phyloP scores from a whole-genome alignment of 2,329 filamentous ascomycete genomes.

The Exophiala calicioides region DNA sequence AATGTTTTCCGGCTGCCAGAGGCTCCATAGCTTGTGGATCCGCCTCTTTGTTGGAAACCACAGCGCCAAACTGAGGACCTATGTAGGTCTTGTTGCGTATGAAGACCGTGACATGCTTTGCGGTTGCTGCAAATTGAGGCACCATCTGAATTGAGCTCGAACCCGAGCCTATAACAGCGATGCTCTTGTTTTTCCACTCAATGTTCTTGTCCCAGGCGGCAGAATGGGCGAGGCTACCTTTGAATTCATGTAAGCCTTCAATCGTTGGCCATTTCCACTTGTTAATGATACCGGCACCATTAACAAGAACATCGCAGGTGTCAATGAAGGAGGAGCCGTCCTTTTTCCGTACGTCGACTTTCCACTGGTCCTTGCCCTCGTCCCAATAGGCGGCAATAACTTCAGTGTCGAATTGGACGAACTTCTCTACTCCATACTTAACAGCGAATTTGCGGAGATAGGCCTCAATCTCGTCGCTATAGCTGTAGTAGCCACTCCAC shows the following conservation, averaged over 20 bases:
- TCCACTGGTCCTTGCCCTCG: conserved; percentile 8
- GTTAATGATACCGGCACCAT: no score
- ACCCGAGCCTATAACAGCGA: conserved; percentile 16
- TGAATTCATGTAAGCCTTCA: conserved; percentile 37
- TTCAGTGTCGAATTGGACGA: conserved; percentile 3
- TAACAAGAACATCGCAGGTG: no score
- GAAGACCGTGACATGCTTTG: conserved; percentile 35
- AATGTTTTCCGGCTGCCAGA: conserved; percentile 21
- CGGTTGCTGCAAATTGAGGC: conserved; percentile 37
- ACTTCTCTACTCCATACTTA: conserved; percentile 23
- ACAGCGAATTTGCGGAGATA: conserved; percentile 31
- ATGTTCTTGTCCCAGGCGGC: conserved; percentile 36
- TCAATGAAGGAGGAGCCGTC: no score
- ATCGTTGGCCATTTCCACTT: conserved; percentile 46
- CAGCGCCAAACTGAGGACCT: conserved; percentile 22
- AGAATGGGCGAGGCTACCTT: conserved; percentile 38
- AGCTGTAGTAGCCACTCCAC: conserved; percentile 29
- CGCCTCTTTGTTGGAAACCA: conserved; percentile 16
- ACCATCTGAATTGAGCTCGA: conserved; percentile 31
- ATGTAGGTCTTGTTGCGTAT: conserved; percentile 36
- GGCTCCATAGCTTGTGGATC: conserved; percentile 17
- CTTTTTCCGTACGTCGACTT: conserved; percentile 5
- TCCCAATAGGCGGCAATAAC: conserved; percentile 4
- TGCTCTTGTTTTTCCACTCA: conserved; percentile 29
- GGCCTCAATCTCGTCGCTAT: conserved; percentile 30